Evolutionary conservation across 1,284 basidiomycete species (phyloP).

Genomic region (Neonothopanus nambi): DNA sequence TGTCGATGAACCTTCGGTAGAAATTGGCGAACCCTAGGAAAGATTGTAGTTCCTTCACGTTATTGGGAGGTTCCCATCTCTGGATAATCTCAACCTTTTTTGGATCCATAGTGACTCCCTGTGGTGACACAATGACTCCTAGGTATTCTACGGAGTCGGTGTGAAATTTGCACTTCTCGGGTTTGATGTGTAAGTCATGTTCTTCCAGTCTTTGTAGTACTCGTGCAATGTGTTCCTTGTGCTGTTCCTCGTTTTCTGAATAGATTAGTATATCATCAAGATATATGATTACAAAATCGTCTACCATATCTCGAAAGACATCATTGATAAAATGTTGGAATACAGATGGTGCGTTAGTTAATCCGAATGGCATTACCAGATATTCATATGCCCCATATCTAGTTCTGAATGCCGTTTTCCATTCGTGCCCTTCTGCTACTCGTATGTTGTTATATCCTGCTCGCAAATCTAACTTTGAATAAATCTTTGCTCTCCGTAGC

Average conservation of each 20-base stretch:
- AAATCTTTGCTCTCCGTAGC: neutral
- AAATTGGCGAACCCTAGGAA: conserved; percentile 34
- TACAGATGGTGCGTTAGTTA: no score
- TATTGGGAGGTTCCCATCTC: conserved; percentile 21
- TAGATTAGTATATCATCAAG: conserved; percentile 22
- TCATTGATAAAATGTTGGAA: no score
- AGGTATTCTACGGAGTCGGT: no score
- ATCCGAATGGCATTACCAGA: conserved; percentile 5
- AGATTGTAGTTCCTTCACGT: conserved; percentile 22
- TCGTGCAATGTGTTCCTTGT: neutral
- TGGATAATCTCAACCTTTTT: conserved; percentile 36
- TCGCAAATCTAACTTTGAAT: conserved; percentile 6
- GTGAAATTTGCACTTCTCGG: neutral
- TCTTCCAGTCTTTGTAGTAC: neutral
- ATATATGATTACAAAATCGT: conserved; percentile 35
- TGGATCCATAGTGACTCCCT: conserved; percentile 33
- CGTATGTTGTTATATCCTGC: no score
- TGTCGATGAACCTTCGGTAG: no score
- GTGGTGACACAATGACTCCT: conserved; percentile 28
- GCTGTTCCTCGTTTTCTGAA: neutral
- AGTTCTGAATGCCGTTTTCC: conserved; percentile 10
- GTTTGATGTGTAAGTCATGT: conserved; percentile 2
- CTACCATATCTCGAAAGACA: conserved; percentile 33
- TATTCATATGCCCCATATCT: conserved; percentile 4
- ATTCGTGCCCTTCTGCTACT: conserved; percentile 1